phyloP scores from a whole-genome alignment of 345 rosid species.

The Eucalyptus erythrocorys region DNA sequence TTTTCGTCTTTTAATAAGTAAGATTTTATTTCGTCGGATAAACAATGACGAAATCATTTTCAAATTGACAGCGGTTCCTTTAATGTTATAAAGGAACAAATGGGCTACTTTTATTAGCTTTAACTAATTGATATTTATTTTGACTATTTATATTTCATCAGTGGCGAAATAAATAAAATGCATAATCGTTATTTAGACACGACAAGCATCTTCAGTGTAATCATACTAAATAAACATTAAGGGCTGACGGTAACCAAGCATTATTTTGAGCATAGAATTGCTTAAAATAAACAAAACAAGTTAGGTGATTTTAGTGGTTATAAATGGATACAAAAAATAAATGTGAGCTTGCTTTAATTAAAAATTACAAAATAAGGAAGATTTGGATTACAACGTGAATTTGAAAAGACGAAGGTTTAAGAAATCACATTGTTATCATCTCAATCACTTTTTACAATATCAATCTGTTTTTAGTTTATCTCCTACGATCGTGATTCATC shows the following conservation, averaged over 20 bases:
- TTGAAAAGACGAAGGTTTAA: background rate
- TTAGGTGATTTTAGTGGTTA: background rate
- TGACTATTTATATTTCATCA: background rate
- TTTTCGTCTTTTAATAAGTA: background rate
- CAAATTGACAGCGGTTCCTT: background rate
- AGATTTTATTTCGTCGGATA: background rate
- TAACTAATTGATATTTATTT: background rate
- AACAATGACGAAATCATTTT: background rate
- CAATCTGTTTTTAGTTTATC: background rate
- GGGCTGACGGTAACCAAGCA: background rate
- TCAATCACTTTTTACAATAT: background rate
- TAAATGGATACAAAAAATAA: no score
- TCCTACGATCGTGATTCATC: rapidly evolving
- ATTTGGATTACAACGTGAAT: background rate
- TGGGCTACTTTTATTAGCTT: background rate
- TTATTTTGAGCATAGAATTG: background rate
- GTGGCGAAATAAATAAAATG: background rate
- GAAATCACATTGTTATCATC: background rate
- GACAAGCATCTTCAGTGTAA: background rate
- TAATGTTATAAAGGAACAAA: background rate
- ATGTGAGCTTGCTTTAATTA: background rate
- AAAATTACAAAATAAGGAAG: background rate
- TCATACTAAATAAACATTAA: background rate
- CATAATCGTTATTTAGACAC: background rate
- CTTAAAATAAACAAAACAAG: background rate